phyloP scores from a whole-genome alignment of 345 rosid genomes.

The Physaria fendleri region DNA sequence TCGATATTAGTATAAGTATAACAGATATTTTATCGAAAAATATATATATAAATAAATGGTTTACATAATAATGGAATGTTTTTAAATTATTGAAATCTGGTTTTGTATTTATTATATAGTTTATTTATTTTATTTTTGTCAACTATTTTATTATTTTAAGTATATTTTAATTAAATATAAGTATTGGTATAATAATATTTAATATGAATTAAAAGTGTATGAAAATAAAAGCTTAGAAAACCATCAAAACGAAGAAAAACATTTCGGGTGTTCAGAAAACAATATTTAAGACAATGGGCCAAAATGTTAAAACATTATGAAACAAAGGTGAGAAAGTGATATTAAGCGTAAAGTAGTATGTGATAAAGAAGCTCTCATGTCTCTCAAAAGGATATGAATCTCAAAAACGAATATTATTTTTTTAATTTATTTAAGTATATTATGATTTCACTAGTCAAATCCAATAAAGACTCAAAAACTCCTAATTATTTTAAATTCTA shows the following conservation, averaged over 20 bases:
- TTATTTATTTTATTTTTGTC: too few relatives aligned
- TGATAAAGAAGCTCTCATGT: conserved; percentile 13
- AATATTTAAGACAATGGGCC: neutral
- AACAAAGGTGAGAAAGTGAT: neutral
- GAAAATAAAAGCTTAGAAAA: too few relatives aligned
- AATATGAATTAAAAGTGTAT: too few relatives aligned
- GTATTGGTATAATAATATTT: too few relatives aligned
- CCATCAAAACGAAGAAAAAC: neutral
- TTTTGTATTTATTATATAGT: too few relatives aligned
- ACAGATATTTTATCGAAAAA: too few relatives aligned
- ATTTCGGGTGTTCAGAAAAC: neutral
- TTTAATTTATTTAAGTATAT: neutral
- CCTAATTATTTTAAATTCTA: neutral
- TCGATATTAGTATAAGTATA: too few relatives aligned
- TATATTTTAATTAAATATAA: too few relatives aligned
- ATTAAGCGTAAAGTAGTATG: neutral
- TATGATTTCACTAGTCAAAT: conserved; percentile 21
- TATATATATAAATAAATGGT: too few relatives aligned
- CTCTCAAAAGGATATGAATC: conserved; percentile 31
- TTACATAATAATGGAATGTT: too few relatives aligned
- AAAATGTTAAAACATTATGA: neutral
- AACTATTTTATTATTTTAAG: too few relatives aligned
- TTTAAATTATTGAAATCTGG: too few relatives aligned
- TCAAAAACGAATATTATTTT: conserved; percentile 20
- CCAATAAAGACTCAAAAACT: neutral